These are phyloP conservation scores for Trichoderma polysporum DNA, from an alignment of 2,329 filamentous ascomycete species.

Conservation along the genomic window DNA sequence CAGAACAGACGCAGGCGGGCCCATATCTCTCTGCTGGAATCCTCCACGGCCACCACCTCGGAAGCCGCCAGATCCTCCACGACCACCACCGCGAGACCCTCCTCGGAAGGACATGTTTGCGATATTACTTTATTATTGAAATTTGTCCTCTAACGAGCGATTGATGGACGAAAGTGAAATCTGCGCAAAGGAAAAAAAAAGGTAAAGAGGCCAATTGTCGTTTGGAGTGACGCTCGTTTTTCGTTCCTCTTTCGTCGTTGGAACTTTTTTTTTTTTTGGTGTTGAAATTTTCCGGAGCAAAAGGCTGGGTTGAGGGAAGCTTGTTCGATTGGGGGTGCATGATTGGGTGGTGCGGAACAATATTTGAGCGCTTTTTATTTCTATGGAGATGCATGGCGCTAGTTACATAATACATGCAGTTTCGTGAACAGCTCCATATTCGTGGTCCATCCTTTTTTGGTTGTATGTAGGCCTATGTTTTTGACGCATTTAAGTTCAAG, in stretches of 20 bases:
- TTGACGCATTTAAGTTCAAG: not conserved
- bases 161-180: no score
- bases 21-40: constrained; percentile 42
- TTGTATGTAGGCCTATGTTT: not conserved
- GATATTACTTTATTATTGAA: not conserved
- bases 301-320: not conserved
- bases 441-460: not conserved
- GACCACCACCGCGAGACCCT: constrained; percentile 33
- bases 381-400: not conserved
- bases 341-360: constrained; percentile 25
- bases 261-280: constrained; percentile 14
- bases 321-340: constrained; percentile 2
- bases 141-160: not conserved
- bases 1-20: constrained; percentile 39
- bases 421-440: not conserved
- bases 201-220: constrained; percentile 7
- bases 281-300: constrained; percentile 21
- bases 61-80: constrained; percentile 30
- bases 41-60: constrained; percentile 41
- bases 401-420: not conserved
- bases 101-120: constrained; percentile 38
- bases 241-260: not conserved
- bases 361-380: not conserved
- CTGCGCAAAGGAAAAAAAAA: not conserved
- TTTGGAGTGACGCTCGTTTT: not conserved